Conservation (phyloP, 305 asterid genomes). For the Plantago rigida region DNA sequence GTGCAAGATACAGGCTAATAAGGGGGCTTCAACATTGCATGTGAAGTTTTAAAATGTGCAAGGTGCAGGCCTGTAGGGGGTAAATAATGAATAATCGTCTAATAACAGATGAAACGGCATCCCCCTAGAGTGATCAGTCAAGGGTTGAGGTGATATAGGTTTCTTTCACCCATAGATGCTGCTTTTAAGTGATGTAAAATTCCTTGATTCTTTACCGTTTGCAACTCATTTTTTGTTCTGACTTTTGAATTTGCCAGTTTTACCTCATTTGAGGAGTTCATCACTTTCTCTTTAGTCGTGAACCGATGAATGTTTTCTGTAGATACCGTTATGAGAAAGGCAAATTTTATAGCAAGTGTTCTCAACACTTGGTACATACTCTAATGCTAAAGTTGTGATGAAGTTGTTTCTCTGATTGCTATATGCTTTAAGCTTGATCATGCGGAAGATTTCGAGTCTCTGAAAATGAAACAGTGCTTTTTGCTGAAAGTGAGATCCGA, state of each 20-base stretch:
- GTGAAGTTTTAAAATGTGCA: constrained; percentile 13
- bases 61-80: constrained; percentile 18
- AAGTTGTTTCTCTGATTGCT: neutral
- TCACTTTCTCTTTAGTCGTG: constrained; percentile 16
- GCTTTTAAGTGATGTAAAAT: constrained; percentile 29
- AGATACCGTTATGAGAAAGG: neutral
- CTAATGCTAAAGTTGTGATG: neutral
- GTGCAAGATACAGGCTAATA: constrained; percentile 9
- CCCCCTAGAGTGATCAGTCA: constrained; percentile 17
- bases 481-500: no score
- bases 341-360: neutral
- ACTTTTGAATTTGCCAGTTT: constrained; percentile 20
- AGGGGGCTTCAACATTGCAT: constrained; percentile 8
- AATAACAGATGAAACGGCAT: constrained; percentile 13
- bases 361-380: neutral
- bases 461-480: no score
- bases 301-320: neutral
- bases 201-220: constrained; percentile 26
- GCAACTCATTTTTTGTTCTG: constrained; percentile 21
- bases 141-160: constrained; percentile 23
- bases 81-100: constrained; percentile 6
- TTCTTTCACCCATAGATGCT: constrained; percentile 29
- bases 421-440: neutral
- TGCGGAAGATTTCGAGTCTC: neutral
- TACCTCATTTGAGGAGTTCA: constrained; percentile 23